A percentile compares a stretch with the other conserved stretches of the same genome.
These are phyloP conservation scores for Thelonectria discophora DNA, from an alignment of 2,329 filamentous ascomycete genomes.

Conservation along the genomic window DNA sequence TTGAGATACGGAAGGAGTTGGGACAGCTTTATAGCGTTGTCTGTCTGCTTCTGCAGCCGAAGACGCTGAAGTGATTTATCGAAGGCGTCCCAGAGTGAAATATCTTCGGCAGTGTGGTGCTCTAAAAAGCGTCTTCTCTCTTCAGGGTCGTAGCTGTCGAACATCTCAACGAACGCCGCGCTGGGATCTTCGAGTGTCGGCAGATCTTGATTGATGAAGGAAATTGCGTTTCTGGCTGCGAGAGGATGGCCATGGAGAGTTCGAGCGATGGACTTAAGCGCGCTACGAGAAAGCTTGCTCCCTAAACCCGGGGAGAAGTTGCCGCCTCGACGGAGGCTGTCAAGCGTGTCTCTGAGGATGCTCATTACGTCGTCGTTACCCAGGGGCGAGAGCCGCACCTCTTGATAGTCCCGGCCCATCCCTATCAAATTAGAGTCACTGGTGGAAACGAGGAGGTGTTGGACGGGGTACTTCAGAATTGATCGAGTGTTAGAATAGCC, in stretches of 20 bases:
- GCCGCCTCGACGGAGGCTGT: background rate
- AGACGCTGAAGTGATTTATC: background rate
- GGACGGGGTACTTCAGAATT: slow-evolving; percentile 2
- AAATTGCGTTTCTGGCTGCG: background rate
- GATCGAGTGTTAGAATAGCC: background rate
- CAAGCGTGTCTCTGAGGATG: background rate
- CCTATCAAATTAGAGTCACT: slow-evolving; percentile 2
- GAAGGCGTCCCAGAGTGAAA: slow-evolving; percentile 3
- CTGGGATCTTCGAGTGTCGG: background rate
- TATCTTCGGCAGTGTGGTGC: background rate
- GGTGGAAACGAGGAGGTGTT: slow-evolving; percentile 6
- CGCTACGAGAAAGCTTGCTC: background rate
- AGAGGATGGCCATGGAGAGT: background rate
- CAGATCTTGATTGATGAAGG: background rate
- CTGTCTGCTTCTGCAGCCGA: background rate
- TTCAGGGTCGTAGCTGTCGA: background rate
- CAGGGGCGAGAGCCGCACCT: background rate
- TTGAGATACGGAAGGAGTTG: slow-evolving; percentile 11
- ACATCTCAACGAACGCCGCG: background rate
- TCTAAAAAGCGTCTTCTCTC: background rate
- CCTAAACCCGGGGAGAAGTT: background rate
- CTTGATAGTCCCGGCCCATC: background rate
- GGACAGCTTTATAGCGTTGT: background rate
- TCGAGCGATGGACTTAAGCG: background rate
- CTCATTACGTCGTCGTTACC: background rate